A percentile compares a stretch with the other conserved stretches of the same genome.
phyloP scores from a whole-genome alignment of 2,329 filamentous ascomycete species.

The Penicillium olsonii region DNA sequence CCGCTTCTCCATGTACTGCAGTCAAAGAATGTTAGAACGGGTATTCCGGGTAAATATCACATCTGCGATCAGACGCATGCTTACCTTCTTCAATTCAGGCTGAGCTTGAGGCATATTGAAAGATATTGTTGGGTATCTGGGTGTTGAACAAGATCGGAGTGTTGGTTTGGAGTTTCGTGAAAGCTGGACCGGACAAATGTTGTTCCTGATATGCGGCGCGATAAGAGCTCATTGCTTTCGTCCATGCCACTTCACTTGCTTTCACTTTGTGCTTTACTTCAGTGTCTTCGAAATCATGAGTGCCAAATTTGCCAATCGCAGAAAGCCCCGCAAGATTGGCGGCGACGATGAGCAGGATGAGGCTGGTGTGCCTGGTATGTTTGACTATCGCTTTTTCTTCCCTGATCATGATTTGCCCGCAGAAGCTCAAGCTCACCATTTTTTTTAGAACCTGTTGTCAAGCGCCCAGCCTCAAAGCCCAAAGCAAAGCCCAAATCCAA shows the following conservation, averaged over 20 bases:
- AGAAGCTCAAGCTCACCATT: constrained; percentile 19
- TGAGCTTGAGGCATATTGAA: constrained; percentile 93
- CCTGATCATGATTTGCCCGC: constrained; percentile 22
- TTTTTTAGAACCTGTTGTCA: constrained; percentile 52
- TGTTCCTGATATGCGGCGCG: constrained; percentile 31
- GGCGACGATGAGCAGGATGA: constrained; percentile 62
- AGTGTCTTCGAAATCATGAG: constrained; percentile 48
- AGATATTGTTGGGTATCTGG: constrained; percentile 26
- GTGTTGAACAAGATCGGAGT: constrained; percentile 22
- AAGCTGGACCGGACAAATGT: constrained; percentile 36
- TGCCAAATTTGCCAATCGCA: constrained; percentile 56
- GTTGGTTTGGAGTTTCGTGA: constrained; percentile 32
- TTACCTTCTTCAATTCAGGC: constrained; percentile 97
- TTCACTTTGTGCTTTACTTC: neutral
- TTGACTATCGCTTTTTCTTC: constrained; percentile 12
- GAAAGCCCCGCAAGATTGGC: constrained; percentile 77
- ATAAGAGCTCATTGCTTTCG: constrained; percentile 22
- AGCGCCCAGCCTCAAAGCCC: constrained; percentile 53
- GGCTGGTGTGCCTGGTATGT: constrained; percentile 45
- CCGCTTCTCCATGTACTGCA: constrained; percentile 97
- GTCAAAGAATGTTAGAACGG: constrained; percentile 16
- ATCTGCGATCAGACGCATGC: constrained; percentile 13
- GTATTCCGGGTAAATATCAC: neutral
- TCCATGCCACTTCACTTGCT: constrained; percentile 10
- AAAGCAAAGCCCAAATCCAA: constrained; percentile 67